phyloP scores from a whole-genome alignment of 768 basidiomycete species.

The Cystobasidium ongulense region DNA sequence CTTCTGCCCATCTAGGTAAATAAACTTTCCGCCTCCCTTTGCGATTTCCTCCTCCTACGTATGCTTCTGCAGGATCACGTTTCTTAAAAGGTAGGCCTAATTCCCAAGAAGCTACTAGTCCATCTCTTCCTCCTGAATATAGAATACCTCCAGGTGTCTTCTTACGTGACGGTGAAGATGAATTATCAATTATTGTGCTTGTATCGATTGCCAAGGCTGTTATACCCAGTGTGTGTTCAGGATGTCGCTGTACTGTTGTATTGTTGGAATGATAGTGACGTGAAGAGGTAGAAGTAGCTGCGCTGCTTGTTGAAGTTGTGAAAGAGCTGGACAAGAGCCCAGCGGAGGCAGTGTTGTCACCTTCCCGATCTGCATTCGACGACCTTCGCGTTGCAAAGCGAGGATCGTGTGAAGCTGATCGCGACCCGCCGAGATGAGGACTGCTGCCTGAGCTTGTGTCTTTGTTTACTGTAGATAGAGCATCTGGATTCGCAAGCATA shows the following conservation, averaged over 20 bases:
- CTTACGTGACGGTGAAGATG: constrained; percentile 6
- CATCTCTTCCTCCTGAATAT: constrained; percentile 41
- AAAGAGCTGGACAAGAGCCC: background rate
- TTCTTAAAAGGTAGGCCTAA: constrained; percentile 35
- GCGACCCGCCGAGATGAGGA: background rate
- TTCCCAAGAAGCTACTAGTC: constrained; percentile 41
- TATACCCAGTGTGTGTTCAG: constrained; percentile 37
- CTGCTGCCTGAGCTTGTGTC: background rate
- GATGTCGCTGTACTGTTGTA: constrained; percentile 10
- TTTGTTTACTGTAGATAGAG: background rate
- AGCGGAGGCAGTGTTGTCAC: background rate
- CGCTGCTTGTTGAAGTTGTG: background rate
- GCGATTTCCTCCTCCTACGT: background rate
- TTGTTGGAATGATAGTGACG: constrained; percentile 3
- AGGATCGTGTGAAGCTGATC: background rate
- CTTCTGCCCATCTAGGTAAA: constrained; percentile 21
- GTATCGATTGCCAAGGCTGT: constrained; percentile 40
- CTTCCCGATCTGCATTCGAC: background rate
- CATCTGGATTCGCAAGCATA: background rate
- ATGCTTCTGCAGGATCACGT: constrained; percentile 19
- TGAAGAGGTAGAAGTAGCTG: background rate
- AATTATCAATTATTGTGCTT: constrained; percentile 32
- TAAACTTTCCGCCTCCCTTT: background rate
- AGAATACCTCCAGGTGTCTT: constrained; percentile 36
- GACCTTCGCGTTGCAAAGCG: background rate